Base-by-base conservation (phyloP, 2,329 filamentous ascomycete genomes). In the Neofusicoccum cordaticola region DNA sequence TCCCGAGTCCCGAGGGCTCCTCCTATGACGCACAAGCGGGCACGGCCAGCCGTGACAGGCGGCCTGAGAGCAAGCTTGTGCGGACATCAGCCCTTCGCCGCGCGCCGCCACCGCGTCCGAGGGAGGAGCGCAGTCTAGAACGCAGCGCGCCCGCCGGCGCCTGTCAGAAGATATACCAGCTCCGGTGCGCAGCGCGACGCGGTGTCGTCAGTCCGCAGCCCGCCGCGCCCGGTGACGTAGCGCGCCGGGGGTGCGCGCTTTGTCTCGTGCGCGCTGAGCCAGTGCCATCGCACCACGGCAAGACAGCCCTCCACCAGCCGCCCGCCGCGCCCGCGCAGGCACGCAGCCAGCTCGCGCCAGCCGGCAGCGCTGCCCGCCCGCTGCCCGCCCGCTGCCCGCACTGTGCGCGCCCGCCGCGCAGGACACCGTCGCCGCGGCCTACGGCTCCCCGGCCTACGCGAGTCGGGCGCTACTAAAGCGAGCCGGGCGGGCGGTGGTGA, bases 161-260 rank as follows among this genome's bases (percentile, higher is more conserved):
- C 56, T 45, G 56, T 60, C 56, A 60, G 56, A 60, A 60, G 56
- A 60, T 60, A 60, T 60, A 60, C 41, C 56, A 60, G 19, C 41
- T 35, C 42, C 41, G 27, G 56, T 31, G 27, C 56, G 56, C 56
- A 34, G 56, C 42, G 13, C 41, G 13, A 9, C 41, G 56, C 13
- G 41, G 37, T 45, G 41, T 45, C 56, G 56, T 60, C 56, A 60
- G 41, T 45, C 22, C 41, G 41, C 41, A 47, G 19, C 50, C 13
- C 22, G 22, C 47, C 22, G 27, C n/a, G 22, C 19, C 37, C 53
- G 13, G 56, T 60, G 56, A 60, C 56, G 56, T 60, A 60, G 15
- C 19, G 22, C 27, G 34, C 41, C 15, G 42, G 19, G 9, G 9
- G 56, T 13, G 39, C 41, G 56, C 27, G 56, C 56, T 60, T 60